These are phyloP conservation scores for Solanum rostratum DNA, from an alignment of 257 asterid species.

Conservation along the genomic window DNA sequence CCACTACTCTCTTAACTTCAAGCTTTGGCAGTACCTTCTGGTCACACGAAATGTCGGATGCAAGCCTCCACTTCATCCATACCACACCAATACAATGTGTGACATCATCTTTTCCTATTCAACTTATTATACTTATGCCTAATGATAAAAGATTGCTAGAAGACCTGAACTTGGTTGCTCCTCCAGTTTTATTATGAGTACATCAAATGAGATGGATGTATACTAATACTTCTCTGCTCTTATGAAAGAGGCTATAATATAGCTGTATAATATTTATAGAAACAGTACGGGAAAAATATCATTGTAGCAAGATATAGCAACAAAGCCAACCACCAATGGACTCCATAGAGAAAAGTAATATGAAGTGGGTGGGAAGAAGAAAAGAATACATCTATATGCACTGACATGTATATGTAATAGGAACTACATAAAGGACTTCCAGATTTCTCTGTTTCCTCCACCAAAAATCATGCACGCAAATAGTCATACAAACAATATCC, in stretches of 20 bases:
- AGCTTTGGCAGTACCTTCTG: too few relatives aligned
- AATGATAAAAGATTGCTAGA: not conserved
- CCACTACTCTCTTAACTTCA: too few relatives aligned
- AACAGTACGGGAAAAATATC: not conserved
- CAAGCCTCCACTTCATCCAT: too few relatives aligned
- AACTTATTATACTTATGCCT: not conserved
- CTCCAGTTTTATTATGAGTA: not conserved
- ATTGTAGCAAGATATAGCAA: not conserved
- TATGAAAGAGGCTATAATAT: not conserved
- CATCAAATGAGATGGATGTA: not conserved
- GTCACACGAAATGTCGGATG: too few relatives aligned
- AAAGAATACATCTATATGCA: not conserved
- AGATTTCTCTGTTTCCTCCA: not conserved
- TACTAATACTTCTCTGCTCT: not conserved
- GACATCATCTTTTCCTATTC: not conserved
- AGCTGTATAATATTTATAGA: not conserved
- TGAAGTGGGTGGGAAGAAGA: not conserved
- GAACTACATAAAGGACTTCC: not conserved
- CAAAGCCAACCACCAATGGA: not conserved
- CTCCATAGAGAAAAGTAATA: not conserved
- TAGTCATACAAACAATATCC: not conserved
- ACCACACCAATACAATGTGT: too few relatives aligned
- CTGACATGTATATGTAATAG: not conserved
- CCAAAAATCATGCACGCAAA: not conserved
- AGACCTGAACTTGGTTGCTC: not conserved